Evolutionary conservation across 2,329 filamentous ascomycete species (phyloP), one percentile per base, ranked within the genome.

Genomic region (Ophiostoma fasciatum): DNA sequence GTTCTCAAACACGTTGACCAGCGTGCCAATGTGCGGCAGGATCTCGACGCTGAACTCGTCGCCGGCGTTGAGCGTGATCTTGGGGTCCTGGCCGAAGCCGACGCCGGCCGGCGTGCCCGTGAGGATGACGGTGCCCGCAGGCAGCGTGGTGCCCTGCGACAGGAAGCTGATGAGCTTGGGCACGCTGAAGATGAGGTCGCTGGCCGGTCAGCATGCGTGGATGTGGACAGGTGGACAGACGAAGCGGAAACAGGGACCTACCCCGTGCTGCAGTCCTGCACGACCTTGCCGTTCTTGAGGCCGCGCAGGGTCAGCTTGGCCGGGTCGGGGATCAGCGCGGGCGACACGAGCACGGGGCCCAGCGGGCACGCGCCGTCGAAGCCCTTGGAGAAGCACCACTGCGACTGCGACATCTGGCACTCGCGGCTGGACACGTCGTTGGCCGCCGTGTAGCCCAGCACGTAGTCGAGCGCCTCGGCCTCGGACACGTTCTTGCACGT

Each of bases 181-280:
- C 10, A 74, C 59, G 17, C 51, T 59, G 47, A 71, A 72, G 38
- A 73, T 70, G 18, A 72, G 52, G 26, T 72, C 66, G 21, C 64
- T 70, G 13, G n/a, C n/a, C n/a, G n/a, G n/a, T n/a, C n/a, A n/a
- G n/a, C n/a, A n/a, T n/a, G n/a, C n/a, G n/a, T n/a, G n/a, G n/a
- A n/a, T n/a, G n/a, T n/a, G n/a, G n/a, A n/a, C n/a, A n/a, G n/a
- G n/a, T n/a, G n/a, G n/a, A n/a, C n/a, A n/a, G n/a, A n/a, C n/a
- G n/a, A n/a, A n/a, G n/a, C n/a, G n/a, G n/a, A n/a, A n/a, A n/a
- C n/a, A n/a, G 11, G 21, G 19, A 33, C 34, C 12, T 21, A 40
- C 38, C 38, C 35, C 12, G 42, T 19, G 3, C 37, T 33, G 28
- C 42, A 34, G 19, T 39, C 33, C 21, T 44, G 42, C 15, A 44